These are phyloP conservation scores for Penicillium salamii DNA, from an alignment of 495 filamentous ascomycete genomes.

Conservation along the genomic window DNA sequence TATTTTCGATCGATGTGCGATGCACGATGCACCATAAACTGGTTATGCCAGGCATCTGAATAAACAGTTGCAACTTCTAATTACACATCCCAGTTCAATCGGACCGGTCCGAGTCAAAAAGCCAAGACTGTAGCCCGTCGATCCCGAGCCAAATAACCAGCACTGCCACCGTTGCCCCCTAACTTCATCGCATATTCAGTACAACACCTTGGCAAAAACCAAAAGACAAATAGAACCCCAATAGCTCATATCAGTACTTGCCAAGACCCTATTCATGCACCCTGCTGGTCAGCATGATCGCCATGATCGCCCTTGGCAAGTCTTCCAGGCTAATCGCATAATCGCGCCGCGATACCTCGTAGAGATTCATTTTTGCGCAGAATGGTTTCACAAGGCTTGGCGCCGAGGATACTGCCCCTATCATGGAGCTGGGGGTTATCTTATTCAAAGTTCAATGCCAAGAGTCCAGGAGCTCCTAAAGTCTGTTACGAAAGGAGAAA, in stretches of 20 bases:
- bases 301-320: conserved; percentile 30
- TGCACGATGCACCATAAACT: not conserved
- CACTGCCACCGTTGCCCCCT: conserved; percentile 17
- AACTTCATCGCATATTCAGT: conserved; percentile 2
- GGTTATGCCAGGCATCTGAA: not conserved
- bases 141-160: conserved; percentile 11
- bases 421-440: conserved; percentile 1
- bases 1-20: not conserved
- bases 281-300: conserved; percentile 14
- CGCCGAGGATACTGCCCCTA: conserved; percentile 1
- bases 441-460: not conserved
- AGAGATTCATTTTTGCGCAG: conserved; percentile 9
- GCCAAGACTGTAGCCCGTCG: conserved; percentile 16
- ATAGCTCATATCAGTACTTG: not conserved
- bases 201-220: conserved; percentile 21
- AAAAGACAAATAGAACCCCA: conserved; percentile 14
- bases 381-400: conserved; percentile 5
- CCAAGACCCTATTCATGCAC: conserved; percentile 19
- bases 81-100: conserved; percentile 12
- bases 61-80: not conserved
- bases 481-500: not conserved
- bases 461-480: conserved; percentile 3
- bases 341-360: not conserved
- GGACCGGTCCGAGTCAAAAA: conserved; percentile 17
- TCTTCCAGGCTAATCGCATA: conserved; percentile 9